Conservation (phyloP, 2,329 filamentous ascomycete species). For the Fusarium siculi region DNA sequence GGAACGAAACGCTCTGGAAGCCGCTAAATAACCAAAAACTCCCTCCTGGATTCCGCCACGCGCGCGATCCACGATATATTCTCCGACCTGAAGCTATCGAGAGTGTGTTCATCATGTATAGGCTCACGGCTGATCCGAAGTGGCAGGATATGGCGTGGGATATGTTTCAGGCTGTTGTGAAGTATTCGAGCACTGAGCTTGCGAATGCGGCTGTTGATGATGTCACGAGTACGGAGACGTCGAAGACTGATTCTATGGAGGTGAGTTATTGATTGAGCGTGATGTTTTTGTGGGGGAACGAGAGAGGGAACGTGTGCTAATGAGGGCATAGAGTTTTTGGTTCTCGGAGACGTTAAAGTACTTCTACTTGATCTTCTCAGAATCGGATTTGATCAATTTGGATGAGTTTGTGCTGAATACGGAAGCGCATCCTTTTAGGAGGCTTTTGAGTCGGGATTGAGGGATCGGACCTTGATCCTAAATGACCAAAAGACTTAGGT, state of each 20-base stretch:
- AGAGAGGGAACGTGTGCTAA: too few relatives aligned
- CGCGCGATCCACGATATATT: slow-evolving; percentile 60
- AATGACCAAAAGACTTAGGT: too few relatives aligned
- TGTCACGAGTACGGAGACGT: slow-evolving; percentile 48
- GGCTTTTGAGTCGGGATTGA: background rate
- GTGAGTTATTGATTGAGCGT: slow-evolving; percentile 49
- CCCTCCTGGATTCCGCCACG: slow-evolving; percentile 70
- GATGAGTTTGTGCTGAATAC: slow-evolving; percentile 74
- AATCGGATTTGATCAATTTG: slow-evolving; percentile 70
- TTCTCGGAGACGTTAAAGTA: slow-evolving; percentile 80
- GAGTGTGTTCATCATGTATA: slow-evolving; percentile 61
- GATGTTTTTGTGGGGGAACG: too few relatives aligned
- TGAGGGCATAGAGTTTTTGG: slow-evolving; percentile 71
- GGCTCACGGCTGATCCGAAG: slow-evolving; percentile 59
- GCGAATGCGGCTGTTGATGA: slow-evolving; percentile 61
- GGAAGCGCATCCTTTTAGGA: slow-evolving; percentile 58
- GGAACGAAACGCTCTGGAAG: slow-evolving; percentile 21
- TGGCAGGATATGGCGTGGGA: slow-evolving; percentile 63
- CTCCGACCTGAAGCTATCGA: slow-evolving; percentile 63
- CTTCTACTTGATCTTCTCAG: slow-evolving; percentile 77
- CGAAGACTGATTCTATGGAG: slow-evolving; percentile 70
- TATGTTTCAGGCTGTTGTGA: slow-evolving; percentile 61
- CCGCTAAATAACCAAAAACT: slow-evolving; percentile 34
- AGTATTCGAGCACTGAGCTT: slow-evolving; percentile 57
- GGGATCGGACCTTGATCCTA: too few relatives aligned